Percentiles rank a stretch among this genome's conserved stretches.
Conservation (phyloP, 805 yeast species). For the Gaillardinia entomophila region DNA sequence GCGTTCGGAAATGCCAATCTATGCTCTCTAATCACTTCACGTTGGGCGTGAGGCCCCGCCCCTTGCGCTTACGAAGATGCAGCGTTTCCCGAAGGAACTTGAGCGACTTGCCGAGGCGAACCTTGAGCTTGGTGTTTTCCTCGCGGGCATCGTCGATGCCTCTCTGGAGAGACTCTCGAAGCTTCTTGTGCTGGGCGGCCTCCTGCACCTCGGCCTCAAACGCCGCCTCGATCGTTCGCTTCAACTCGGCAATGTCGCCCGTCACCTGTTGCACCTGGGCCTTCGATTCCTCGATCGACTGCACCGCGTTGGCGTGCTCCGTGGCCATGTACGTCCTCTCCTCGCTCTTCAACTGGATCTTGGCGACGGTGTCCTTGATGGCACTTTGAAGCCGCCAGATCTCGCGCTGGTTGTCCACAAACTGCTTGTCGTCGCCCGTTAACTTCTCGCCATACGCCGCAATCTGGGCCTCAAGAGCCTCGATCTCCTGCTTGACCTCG, state of each 20-base stretch:
- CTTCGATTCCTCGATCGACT: constrained; percentile 43
- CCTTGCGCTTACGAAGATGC: constrained; percentile 37
- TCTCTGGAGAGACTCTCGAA: constrained; percentile 12
- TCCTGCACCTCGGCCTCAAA: constrained; percentile 16
- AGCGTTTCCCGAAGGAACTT: constrained; percentile 33
- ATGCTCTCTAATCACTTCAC: constrained; percentile 23
- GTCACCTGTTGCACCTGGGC: constrained; percentile 14
- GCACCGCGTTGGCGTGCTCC: constrained; percentile 51
- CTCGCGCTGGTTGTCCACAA: constrained; percentile 32
- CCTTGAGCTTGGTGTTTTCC: constrained; percentile 17
- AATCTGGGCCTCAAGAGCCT: constrained; percentile 22
- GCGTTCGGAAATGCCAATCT: constrained; percentile 72
- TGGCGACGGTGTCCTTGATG: constrained; percentile 37
- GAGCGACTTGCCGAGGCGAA: constrained; percentile 26
- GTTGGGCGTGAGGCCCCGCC: constrained; percentile 32
- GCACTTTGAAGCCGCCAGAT: constrained; percentile 43
- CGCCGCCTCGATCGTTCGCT: constrained; percentile 14
- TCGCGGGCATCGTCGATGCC: constrained; percentile 18
- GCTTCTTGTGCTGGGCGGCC: constrained; percentile 12
- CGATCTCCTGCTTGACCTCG: constrained; percentile 14
- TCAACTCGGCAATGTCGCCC: constrained; percentile 10
- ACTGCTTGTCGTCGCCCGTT: constrained; percentile 16
- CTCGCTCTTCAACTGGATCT: constrained; percentile 41
- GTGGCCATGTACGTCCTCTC: constrained; percentile 61
- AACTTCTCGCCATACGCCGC: constrained; percentile 19